These are phyloP conservation scores for Wickerhamomyces xylosicus DNA, from an alignment of 805 yeast genomes.

Conservation along the genomic window DNA sequence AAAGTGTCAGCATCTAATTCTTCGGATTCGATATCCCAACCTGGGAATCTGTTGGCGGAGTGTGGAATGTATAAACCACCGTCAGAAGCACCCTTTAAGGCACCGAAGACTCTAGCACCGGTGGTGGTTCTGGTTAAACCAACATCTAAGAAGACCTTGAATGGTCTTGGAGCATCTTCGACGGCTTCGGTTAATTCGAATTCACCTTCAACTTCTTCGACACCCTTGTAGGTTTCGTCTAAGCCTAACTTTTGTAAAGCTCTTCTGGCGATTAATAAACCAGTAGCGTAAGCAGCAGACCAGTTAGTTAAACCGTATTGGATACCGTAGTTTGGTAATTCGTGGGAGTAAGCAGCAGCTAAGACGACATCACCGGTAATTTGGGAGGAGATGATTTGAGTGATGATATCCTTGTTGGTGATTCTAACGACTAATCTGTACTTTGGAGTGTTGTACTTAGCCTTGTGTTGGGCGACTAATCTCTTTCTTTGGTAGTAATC, in stretches of 20 bases:
- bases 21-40: conserved; percentile 98
- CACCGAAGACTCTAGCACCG: conserved; percentile 99
- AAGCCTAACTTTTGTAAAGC: conserved; percentile 94
- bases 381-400: conserved; percentile 94
- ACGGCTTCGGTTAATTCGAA: conserved; percentile 97
- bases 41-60: conserved; percentile 99
- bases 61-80: conserved; percentile 99
- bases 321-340: conserved; percentile 96
- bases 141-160: conserved; percentile 98
- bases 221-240: conserved; percentile 97
- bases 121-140: conserved; percentile 99
- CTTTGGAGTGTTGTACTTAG: conserved; percentile 98
- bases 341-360: conserved; percentile 98
- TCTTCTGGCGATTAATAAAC: conserved; percentile 98
- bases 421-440: conserved; percentile 99
- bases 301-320: conserved; percentile 99
- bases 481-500: conserved; percentile 99
- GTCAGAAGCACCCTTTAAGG: conserved; percentile 99
- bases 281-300: conserved; percentile 99
- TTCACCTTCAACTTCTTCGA: conserved; percentile 99
- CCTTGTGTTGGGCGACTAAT: conserved; percentile 99
- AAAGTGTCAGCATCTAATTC: conserved; percentile 95
- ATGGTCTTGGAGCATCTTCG: conserved; percentile 99
- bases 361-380: conserved; percentile 94
- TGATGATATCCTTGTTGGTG: conserved; percentile 99